These are phyloP conservation scores for Puccinia triticina DNA, from an alignment of 1,284 basidiomycete species.

Conservation along the genomic window DNA sequence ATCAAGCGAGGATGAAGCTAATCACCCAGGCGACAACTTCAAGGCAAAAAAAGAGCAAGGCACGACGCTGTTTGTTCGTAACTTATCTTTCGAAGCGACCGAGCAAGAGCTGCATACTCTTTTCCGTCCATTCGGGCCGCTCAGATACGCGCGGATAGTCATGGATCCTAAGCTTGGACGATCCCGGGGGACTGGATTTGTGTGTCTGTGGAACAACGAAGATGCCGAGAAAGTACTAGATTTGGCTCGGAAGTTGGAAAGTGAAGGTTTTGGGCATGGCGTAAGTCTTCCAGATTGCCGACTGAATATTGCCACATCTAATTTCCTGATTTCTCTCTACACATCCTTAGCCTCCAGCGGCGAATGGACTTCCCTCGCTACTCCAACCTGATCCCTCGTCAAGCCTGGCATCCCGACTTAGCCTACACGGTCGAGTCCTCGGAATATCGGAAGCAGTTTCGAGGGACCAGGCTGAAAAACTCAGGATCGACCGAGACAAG, in stretches of 20 bases:
- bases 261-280: conserved; percentile 64
- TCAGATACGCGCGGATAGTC: conserved; percentile 90
- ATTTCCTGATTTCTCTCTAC: conserved; percentile 54
- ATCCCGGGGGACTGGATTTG: conserved; percentile 92
- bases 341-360: conserved; percentile 35
- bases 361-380: conserved; percentile 70
- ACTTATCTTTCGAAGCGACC: conserved; percentile 87
- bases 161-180: conserved; percentile 81
- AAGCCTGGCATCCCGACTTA: conserved; percentile 76
- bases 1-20: conserved; percentile 16
- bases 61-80: conserved; percentile 90
- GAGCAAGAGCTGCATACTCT: conserved; percentile 83
- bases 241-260: conserved; percentile 73
- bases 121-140: conserved; percentile 87
- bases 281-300: conserved; percentile 56
- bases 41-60: conserved; percentile 63
- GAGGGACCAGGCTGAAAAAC: conserved; percentile 78
- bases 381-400: conserved; percentile 94
- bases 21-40: background rate
- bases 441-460: conserved; percentile 89
- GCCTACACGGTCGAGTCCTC: conserved; percentile 88
- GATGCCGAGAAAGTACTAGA: conserved; percentile 83
- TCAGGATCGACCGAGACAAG: conserved; percentile 83
- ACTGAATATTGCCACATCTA: conserved; percentile 53
- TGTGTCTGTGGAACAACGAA: conserved; percentile 92